These are phyloP conservation scores for Aegilops sharonensis DNA, from an alignment of 176 grass and related monocot genomes.

Conservation along the genomic window DNA sequence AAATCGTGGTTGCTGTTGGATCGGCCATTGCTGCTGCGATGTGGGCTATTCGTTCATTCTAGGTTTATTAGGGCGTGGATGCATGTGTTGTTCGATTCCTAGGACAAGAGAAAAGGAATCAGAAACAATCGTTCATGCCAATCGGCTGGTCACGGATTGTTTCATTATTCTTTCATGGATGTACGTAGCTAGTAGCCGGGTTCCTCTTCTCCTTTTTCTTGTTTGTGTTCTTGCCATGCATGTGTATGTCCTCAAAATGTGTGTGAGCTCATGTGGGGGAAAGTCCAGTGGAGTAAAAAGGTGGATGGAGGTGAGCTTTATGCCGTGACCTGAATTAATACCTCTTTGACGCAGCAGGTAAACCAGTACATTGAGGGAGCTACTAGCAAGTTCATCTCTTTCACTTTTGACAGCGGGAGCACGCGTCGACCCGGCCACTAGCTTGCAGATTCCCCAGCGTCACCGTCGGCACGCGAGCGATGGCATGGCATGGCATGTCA, in stretches of 20 bases:
- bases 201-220: neutral
- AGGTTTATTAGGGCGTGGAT: slow-evolving; percentile 12
- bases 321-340: slow-evolving; percentile 12
- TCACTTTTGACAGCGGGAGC: neutral
- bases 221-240: neutral
- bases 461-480: neutral
- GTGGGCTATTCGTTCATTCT: slow-evolving; percentile 18
- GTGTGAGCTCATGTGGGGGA: slow-evolving; percentile 5
- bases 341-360: neutral
- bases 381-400: neutral
- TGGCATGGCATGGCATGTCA: slow-evolving; percentile 9
- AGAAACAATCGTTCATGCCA: slow-evolving; percentile 6
- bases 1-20: slow-evolving; percentile 26
- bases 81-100: slow-evolving; percentile 26
- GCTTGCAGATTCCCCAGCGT: neutral
- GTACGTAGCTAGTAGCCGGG: neutral
- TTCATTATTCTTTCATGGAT: neutral
- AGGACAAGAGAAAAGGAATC: neutral
- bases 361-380: neutral
- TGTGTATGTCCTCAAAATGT: slow-evolving; percentile 32
- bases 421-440: neutral
- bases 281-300: slow-evolving; percentile 26
- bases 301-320: neutral
- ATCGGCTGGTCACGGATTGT: neutral
- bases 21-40: slow-evolving; percentile 5